A percentile compares a stretch with the other conserved stretches of the same genome.
These are phyloP conservation scores for Physcia stellaris DNA, from an alignment of 495 filamentous ascomycete genomes.

Conservation along the genomic window DNA sequence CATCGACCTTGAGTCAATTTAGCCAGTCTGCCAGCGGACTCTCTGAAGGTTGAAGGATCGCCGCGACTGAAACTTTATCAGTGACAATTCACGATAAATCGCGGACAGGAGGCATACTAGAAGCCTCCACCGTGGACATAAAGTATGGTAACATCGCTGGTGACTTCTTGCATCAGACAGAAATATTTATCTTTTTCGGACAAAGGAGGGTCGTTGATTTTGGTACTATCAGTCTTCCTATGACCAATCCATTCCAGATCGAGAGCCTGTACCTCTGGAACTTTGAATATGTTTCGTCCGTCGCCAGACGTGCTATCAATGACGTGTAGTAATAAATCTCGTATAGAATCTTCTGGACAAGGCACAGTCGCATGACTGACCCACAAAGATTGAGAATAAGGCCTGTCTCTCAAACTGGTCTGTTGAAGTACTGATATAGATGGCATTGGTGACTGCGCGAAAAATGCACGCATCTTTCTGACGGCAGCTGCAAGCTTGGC, in stretches of 20 bases:
- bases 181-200: neutral
- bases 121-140: constrained; percentile 13
- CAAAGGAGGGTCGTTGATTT: neutral
- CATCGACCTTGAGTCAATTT: constrained; percentile 24
- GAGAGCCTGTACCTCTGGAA: neutral
- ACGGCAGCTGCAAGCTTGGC: too few relatives aligned
- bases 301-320: neutral
- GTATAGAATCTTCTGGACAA: neutral
- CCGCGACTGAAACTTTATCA: constrained; percentile 2
- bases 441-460: too few relatives aligned
- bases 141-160: constrained; percentile 9
- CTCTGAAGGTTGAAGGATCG: constrained; percentile 10
- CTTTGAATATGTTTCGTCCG: neutral
- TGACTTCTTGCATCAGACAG: constrained; percentile 8
- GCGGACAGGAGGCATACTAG: constrained; percentile 3
- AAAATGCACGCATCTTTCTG: too few relatives aligned
- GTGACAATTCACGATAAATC: neutral
- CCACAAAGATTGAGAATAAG: too few relatives aligned
- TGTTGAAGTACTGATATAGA: too few relatives aligned
- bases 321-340: neutral
- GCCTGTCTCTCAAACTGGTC: too few relatives aligned
- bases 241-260: neutral
- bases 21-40: constrained; percentile 13
- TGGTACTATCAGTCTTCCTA: neutral
- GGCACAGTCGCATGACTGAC: neutral